Base-by-base conservation (phyloP, 441 rosid genomes). In the Gossypium schwendimanii region DNA sequence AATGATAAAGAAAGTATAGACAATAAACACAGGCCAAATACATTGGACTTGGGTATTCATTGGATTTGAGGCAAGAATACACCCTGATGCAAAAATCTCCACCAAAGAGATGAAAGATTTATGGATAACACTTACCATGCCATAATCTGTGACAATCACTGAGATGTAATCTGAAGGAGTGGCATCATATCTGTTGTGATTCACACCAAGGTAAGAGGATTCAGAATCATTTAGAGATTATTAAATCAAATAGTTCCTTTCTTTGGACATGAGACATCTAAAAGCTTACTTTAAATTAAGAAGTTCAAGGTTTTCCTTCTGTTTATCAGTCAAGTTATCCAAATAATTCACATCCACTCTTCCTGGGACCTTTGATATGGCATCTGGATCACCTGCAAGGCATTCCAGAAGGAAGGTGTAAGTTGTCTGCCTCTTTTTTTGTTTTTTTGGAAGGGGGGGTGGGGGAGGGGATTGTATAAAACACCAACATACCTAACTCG, bases 151-250 rank as follows among this genome's bases (percentile, higher is more conserved):
- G 47, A 89, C 76, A 57, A 89, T 83, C 88, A 86, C 82, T 9
- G 91, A 84, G 78, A 89, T 76, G 70, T 89, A 89, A 50, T 86
- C 91, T 61, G 91, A 81, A 9, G 93, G 93, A 63, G 93, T 89
- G 57, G 84, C 84, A 81, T 89, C 93, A 28, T 89, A 87, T 85
- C 93, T 89, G 84, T 73, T 12, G 66, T 33, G 2, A 14, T 59
- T 44, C 18, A 55, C 15, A 47, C 10, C 14, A 44, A 70, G 33
- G 49, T 50, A 73, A 47, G 14, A 49, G n/a, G 62, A 1, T 53
- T 75, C n/a, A 69, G 72, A 67, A 69, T 70, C 26, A 75, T 39
- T 61, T 71, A 73, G 17, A 15, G 50, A 41, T 65, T 10, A 9
- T 53, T 41, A 11, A 4, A 55, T 9, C 18, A 47, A 9, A 44